phyloP scores from a whole-genome alignment of 2,329 filamentous ascomycete species.

The Neofusicoccum kwambonambiense region DNA sequence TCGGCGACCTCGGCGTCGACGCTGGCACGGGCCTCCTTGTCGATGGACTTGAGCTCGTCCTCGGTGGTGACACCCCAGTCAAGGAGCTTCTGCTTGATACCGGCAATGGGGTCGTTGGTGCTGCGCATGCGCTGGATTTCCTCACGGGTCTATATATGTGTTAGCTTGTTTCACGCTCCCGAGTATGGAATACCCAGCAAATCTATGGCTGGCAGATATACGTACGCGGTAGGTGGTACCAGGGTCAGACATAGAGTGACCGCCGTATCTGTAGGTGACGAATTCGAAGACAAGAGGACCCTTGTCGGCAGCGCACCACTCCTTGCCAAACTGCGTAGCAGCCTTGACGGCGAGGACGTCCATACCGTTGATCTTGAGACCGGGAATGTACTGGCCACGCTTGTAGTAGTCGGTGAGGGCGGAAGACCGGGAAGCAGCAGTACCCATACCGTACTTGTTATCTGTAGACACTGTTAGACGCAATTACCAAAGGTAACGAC shows the following conservation, averaged over 20 bases:
- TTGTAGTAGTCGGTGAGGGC: conserved; percentile 99
- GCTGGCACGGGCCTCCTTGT: conserved; percentile 84
- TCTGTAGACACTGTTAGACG: conserved; percentile 56
- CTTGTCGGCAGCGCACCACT: conserved; percentile 78
- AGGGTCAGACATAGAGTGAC: conserved; percentile 99
- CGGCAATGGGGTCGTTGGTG: conserved; percentile 97
- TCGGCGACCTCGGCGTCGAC: conserved; percentile 88
- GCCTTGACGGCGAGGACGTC: conserved; percentile 97
- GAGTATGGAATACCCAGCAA: too few species aligned
- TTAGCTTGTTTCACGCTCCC: conserved; percentile 21
- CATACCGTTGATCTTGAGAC: conserved; percentile 99
- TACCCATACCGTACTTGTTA: conserved; percentile 99
- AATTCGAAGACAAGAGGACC: conserved; percentile 97
- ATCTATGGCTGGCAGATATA: background rate
- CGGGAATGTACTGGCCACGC: conserved; percentile 98
- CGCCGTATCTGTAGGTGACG: conserved; percentile 98
- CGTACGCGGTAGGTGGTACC: conserved; percentile 88
- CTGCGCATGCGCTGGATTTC: conserved; percentile 99
- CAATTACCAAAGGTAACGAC: background rate
- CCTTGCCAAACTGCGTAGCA: conserved; percentile 89
- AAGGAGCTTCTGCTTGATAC: conserved; percentile 95
- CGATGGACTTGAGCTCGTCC: conserved; percentile 92
- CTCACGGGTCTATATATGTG: conserved; percentile 69
- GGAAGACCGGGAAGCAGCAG: conserved; percentile 87
- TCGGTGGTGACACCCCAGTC: conserved; percentile 91